Conservation (phyloP, 208 protist genomes). For the Acanthamoeba healyi region DNA sequence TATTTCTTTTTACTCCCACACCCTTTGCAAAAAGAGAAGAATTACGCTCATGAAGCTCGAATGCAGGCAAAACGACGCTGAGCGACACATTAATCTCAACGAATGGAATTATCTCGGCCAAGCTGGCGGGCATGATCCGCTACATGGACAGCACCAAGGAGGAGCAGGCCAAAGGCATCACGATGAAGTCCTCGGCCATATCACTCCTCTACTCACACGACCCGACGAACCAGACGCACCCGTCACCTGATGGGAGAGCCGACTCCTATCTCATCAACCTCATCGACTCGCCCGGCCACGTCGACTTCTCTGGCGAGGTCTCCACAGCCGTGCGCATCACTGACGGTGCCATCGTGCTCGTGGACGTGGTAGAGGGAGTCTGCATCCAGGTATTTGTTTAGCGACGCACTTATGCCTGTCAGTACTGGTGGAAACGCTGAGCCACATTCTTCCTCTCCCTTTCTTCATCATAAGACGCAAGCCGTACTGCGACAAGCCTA, state of each 20-base stretch:
- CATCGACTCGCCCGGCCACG: conserved; percentile 99
- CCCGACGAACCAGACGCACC: neutral
- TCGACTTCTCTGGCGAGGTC: conserved; percentile 98
- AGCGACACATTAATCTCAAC: conserved; percentile 97
- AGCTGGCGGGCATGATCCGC: conserved; percentile 97
- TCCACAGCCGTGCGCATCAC: conserved; percentile 97
- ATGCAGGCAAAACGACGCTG: conserved; percentile 99
- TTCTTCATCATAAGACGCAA: conserved; percentile 89
- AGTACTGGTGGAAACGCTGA: neutral
- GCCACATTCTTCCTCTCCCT: neutral
- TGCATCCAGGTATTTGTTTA: conserved; percentile 90
- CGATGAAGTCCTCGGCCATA: conserved; percentile 99
- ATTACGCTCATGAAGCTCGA: neutral
- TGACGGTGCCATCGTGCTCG: conserved; percentile 98
- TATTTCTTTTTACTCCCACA: neutral
- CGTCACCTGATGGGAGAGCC: neutral
- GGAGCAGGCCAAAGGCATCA: conserved; percentile 98
- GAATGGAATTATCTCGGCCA: conserved; percentile 98
- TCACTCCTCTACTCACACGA: conserved; percentile 91
- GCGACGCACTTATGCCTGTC: neutral
- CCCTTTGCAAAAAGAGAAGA: neutral
- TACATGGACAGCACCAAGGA: conserved; percentile 97
- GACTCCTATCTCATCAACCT: conserved; percentile 96
- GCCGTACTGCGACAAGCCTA: conserved; percentile 97
- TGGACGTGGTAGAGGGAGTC: conserved; percentile 99